Base-by-base conservation (phyloP, 495 filamentous ascomycete species). In the Hypoxylon cercidicola region DNA sequence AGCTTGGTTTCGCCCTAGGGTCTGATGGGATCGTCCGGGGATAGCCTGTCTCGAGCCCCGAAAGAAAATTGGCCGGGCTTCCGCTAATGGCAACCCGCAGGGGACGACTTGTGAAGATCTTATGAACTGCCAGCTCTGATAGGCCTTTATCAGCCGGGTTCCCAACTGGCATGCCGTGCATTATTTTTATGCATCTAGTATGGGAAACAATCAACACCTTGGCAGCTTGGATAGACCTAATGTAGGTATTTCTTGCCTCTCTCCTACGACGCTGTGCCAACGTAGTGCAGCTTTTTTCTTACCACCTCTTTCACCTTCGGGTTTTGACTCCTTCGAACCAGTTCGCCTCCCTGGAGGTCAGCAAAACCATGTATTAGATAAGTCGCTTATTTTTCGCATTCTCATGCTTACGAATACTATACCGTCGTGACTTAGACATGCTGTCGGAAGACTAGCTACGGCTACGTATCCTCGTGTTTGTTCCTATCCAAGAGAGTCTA, bases 1-100 rank as follows among this genome's bases (percentile, higher is more conserved):
- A 64, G 65, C 60, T 32, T 68, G 65, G 65, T 68, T 68, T 68
- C 65, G 60, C 65, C 60, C 65, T 64, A 60, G 60, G 65, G 60
- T 68, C 51, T 68, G 55, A 60, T 60, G 65, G 55, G 45, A 49
- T 60, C 53, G 65, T 56, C 50, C 65, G 60, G 65, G 65, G 65
- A 68, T 64, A 55, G 65, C 55, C 60, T 63, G 54, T 60, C 55
- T 60, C 19, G 49, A 62, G 49, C 51, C 60, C 60, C 55, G 50
- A 60, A 59, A 50, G 59, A 64, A 60, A 64, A 25, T 55, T 41
- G 44, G 25, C 49, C 65, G 65, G 65, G 55, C 60, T 68, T 60
- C 65, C 65, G 60, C 60, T 64, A 68, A 52, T 40, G 65, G 65
- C 55, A 68, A 68, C 41, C 65, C 65, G 65, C 55, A 64, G 55